Evolutionary conservation across 2,329 filamentous ascomycete species (phyloP), one percentile per base, ranked within the genome.

Genomic region (Aspergillus sp.): DNA sequence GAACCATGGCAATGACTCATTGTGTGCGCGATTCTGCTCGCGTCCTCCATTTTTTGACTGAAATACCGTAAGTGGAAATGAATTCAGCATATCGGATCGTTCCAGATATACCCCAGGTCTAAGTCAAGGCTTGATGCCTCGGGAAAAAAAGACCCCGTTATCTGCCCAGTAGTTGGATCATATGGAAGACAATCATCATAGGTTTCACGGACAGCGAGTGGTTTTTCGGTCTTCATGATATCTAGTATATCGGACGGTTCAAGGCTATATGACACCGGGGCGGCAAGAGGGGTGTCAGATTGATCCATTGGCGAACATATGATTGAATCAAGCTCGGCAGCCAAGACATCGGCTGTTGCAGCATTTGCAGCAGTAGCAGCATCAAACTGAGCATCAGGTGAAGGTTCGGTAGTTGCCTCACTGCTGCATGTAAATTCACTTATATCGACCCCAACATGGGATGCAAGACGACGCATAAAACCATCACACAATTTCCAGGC

Each of bases 71-170:
- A 19, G 4, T 19, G 19, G 19, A 19, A 19, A 19, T 19, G 4
- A 19, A 19, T 19, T 54, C 33, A 60, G 28, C 50, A 60, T 7
- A 60, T 49, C 6, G 60, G 52, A 44, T 62, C 61, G 32, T 57
- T 56, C 57, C 60, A 64, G 44, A 60, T 55, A 47, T 58, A 62
- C 1, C 54, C 58, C 44, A 65, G 45, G 26, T 65, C 61, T 36
- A 65, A 43, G 32, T 65, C 62, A 27, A 65, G 34, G 27, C 55
- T 60, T 5, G 49, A 39, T 19, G 50, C 54, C 6, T 49, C 39
- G n/a, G 62, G 63, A 46, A 67, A 67, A 42, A 67, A 65, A 5
- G 62, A 65, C n/a, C 62, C 62, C 0, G 62, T 65, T 1, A 67
- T 59, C 37, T 66, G 62, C 13, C 64, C 64, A 2, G 62, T 66